Evolutionary conservation across 768 basidiomycete species (phyloP).

Genomic region (Phylloporus arenicola): DNA sequence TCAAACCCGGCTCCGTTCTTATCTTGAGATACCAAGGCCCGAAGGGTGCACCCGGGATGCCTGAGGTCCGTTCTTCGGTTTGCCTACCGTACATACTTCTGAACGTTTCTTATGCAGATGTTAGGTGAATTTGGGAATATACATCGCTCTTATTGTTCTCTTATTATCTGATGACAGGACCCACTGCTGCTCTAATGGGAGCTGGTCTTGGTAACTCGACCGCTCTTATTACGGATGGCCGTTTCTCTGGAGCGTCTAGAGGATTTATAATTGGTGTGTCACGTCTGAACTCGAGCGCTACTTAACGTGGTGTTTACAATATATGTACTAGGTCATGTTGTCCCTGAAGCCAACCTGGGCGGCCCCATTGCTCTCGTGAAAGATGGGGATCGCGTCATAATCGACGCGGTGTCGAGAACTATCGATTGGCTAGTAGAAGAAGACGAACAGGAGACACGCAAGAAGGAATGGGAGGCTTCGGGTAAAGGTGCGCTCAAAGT

Average conservation of each 20-base stretch:
- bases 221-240: conserved; percentile 82
- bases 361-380: conserved; percentile 85
- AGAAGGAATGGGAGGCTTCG: conserved; percentile 63
- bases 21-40: conserved; percentile 89
- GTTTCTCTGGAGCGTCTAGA: conserved; percentile 79
- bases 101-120: conserved; percentile 33
- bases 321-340: conserved; percentile 46
- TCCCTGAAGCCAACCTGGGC: conserved; percentile 66
- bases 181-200: conserved; percentile 80
- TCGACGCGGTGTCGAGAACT: conserved; percentile 59
- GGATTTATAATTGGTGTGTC: conserved; percentile 54
- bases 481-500: conserved; percentile 61
- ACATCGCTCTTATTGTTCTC: neutral
- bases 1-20: conserved; percentile 68
- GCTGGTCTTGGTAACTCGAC: conserved; percentile 75
- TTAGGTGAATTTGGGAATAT: conserved; percentile 29
- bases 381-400: conserved; percentile 75
- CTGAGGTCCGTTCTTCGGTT: conserved; percentile 45
- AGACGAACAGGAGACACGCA: conserved; percentile 56
- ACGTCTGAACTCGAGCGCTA: neutral
- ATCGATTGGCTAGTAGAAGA: conserved; percentile 74
- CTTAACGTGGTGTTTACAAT: conserved; percentile 38
- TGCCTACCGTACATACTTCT: neutral
- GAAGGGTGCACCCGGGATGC: conserved; percentile 90
- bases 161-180: conserved; percentile 38